Conservation (phyloP, 345 rosid species). For the Barbarea vulgaris region DNA sequence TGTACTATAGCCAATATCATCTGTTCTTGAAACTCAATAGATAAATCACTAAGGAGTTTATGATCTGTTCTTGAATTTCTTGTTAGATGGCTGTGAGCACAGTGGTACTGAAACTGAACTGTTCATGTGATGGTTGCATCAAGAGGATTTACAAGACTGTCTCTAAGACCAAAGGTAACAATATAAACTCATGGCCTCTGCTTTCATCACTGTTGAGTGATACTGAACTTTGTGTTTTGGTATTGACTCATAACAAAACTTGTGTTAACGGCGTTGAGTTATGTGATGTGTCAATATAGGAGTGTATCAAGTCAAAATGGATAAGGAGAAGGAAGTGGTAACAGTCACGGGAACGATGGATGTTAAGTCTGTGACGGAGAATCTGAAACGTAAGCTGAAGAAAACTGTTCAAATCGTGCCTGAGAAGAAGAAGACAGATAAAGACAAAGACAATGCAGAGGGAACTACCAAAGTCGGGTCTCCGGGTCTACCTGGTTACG, state of each 20-base stretch:
- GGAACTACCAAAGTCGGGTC: slow-evolving; percentile 24
- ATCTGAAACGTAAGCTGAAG: slow-evolving; percentile 61
- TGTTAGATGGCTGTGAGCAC: slow-evolving; percentile 54
- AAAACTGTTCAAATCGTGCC: slow-evolving; percentile 59
- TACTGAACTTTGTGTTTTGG: background rate
- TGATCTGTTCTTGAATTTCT: background rate
- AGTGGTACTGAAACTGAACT: slow-evolving; percentile 61
- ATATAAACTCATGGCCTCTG: background rate
- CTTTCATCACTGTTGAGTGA: background rate
- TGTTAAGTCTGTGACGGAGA: slow-evolving; percentile 51
- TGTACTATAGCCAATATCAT: background rate
- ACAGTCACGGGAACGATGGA: slow-evolving; percentile 81
- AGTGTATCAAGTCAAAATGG: slow-evolving; percentile 50
- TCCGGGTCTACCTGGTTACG: slow-evolving; percentile 17
- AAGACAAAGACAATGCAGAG: slow-evolving; percentile 37
- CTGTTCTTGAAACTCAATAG: too few relatives aligned
- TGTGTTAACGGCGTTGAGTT: background rate
- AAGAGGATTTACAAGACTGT: slow-evolving; percentile 58
- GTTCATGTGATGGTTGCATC: slow-evolving; percentile 79
- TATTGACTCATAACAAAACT: background rate
- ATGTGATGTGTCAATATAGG: slow-evolving; percentile 49
- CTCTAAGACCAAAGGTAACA: slow-evolving; percentile 59
- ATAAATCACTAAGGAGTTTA: background rate
- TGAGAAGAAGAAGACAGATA: slow-evolving; percentile 69
- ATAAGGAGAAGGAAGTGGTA: slow-evolving; percentile 62